Evolutionary conservation across 345 rosid genomes (phyloP), one percentile per base, ranked within the genome.

Genomic region (Combretum micranthum): DNA sequence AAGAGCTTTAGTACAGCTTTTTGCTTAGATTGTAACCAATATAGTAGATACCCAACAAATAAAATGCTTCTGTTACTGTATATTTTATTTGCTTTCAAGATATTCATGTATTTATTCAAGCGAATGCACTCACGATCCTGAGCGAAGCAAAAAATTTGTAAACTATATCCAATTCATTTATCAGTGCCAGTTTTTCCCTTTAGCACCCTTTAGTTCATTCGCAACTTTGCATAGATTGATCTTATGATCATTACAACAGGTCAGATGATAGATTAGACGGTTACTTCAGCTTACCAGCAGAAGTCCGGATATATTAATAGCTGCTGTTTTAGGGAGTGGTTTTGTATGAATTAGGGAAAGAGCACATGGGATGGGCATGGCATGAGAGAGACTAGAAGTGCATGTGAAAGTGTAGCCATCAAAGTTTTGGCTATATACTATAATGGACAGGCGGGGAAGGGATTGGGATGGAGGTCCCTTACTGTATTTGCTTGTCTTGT

Each of bases 281-380:
- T 25, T 25, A 25, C 5, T n/a, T n/a, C n/a, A n/a, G n/a, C n/a
- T n/a, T n/a, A n/a, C n/a, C n/a, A n/a, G n/a, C n/a, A n/a, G n/a
- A n/a, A n/a, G n/a, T n/a, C n/a, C n/a, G n/a, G n/a, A 25, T 2
- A 25, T 25, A 25, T 25, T 25, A 25, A 25, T 25, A 25, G 2
- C 26, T 32, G n/a, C n/a, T n/a, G 42, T 37, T 37, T 39, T 22
- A 37, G n/a, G 15, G 22, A 13, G 16, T 3, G 2, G 32, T 52
- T 67, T 59, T 72, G 84, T 63, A 63, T 57, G 73, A 57, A 76
- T 64, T 48, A 53, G 72, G 37, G 62, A 51, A 59, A 54, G 53
- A 65, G 70, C 80, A 72, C 79, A 79, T 82, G 84, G 74, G 71
- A 43, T 43, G 20, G 64, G 57, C 61, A 59, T 51, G 64, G 57